Conservation (phyloP, 306 rosid species). For the Quercus variabilis region DNA sequence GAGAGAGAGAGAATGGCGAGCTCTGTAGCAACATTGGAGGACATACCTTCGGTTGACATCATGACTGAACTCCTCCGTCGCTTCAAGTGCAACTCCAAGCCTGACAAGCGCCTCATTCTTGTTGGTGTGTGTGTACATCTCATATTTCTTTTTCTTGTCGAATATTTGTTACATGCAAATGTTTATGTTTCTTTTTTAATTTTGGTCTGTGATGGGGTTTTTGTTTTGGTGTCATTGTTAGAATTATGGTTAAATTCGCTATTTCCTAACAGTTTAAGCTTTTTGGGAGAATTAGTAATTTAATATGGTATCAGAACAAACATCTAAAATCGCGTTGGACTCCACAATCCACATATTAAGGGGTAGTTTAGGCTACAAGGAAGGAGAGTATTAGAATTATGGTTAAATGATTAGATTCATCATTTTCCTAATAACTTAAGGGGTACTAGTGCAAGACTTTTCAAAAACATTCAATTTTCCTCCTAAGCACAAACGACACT, state of each 20-base stretch:
- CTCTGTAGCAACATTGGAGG: constrained; percentile 49
- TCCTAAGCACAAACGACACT: too few relatives aligned
- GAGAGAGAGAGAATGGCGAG: constrained; percentile 39
- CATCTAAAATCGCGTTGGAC: too few relatives aligned
- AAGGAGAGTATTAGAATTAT: too few relatives aligned
- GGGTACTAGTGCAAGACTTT: too few relatives aligned
- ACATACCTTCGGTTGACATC: constrained; percentile 76
- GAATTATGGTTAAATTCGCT: too few relatives aligned
- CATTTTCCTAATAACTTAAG: too few relatives aligned
- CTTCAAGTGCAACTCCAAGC: constrained; percentile 72
- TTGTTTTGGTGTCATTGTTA: background rate
- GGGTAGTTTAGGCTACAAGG: too few relatives aligned
- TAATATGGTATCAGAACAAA: too few relatives aligned
- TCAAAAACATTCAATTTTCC: too few relatives aligned
- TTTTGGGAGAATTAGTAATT: too few relatives aligned
- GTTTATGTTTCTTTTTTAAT: background rate
- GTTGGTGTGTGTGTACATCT: constrained; percentile 38
- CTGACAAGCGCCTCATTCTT: constrained; percentile 95
- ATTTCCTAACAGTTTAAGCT: accelerated
- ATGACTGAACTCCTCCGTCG: constrained; percentile 90
- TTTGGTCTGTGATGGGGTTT: background rate
- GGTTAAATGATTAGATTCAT: too few relatives aligned
- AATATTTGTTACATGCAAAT: background rate
- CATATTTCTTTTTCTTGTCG: background rate
- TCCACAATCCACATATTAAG: too few relatives aligned